These are phyloP conservation scores for Fomitopsis schrenkii DNA, from an alignment of 1,284 basidiomycete species.

Conservation along the genomic window DNA sequence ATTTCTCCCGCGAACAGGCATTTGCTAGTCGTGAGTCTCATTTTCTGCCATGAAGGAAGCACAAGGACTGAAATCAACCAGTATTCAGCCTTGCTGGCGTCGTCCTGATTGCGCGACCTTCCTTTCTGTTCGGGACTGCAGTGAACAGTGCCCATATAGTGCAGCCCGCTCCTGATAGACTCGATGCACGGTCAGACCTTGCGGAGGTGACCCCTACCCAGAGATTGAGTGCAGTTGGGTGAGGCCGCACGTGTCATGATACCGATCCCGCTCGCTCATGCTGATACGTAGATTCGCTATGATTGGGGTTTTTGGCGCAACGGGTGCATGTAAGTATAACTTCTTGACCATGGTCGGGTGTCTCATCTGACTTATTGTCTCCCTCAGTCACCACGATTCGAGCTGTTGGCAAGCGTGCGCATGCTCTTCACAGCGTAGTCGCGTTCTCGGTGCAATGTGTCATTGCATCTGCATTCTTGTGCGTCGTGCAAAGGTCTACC, in stretches of 20 bases:
- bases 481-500: constrained; percentile 13
- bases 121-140: constrained; percentile 28
- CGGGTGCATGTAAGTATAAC: constrained; percentile 49
- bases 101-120: constrained; percentile 43
- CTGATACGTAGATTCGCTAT: constrained; percentile 40
- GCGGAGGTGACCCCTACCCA: constrained; percentile 28
- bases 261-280: neutral
- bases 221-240: constrained; percentile 36
- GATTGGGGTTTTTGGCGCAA: constrained; percentile 56
- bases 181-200: constrained; percentile 12
- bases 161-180: constrained; percentile 8
- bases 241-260: constrained; percentile 1
- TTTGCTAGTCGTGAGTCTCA: constrained; percentile 53
- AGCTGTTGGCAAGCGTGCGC: constrained; percentile 70
- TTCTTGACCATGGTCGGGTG: too few species aligned
- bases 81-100: constrained; percentile 47
- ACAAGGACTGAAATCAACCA: neutral
- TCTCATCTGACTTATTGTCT: neutral
- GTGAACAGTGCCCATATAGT: constrained; percentile 4
- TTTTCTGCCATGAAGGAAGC: neutral
- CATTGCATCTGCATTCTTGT: constrained; percentile 50
- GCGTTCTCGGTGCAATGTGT: constrained; percentile 66
- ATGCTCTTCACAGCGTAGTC: constrained; percentile 68
- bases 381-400: constrained; percentile 58
- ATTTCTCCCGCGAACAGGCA: constrained; percentile 53